Conservation (phyloP, 2,329 filamentous ascomycete species). For the Aspergillus fischeri region DNA sequence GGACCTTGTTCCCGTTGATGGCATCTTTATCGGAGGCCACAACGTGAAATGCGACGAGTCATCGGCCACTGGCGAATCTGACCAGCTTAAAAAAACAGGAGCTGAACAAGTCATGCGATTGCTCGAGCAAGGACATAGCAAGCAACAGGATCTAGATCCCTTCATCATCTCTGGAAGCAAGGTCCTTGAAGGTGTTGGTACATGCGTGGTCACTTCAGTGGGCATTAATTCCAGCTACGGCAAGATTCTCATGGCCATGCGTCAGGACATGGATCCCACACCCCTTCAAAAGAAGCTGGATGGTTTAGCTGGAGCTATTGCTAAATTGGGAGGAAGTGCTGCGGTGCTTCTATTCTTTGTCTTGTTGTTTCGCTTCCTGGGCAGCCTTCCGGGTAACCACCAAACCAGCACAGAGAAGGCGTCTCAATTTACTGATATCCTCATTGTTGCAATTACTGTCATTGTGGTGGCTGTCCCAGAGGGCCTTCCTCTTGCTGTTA, state of each 20-base stretch:
- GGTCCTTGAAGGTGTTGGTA: conserved; percentile 73
- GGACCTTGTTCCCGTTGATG: conserved; percentile 67
- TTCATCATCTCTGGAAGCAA: conserved; percentile 79
- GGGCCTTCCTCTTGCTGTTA: conserved; percentile 71
- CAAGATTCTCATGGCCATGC: conserved; percentile 72
- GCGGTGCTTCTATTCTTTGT: conserved; percentile 81
- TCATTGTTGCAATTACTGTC: conserved; percentile 74
- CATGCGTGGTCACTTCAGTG: conserved; percentile 69
- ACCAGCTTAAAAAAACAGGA: conserved; percentile 63
- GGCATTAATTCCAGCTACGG: conserved; percentile 71
- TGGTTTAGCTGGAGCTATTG: conserved; percentile 58
- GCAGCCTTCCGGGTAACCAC: conserved; percentile 54
- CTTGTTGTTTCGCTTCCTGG: conserved; percentile 80
- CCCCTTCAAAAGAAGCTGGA: conserved; percentile 71
- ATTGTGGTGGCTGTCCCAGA: conserved; percentile 75
- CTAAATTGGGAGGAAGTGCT: conserved; percentile 42
- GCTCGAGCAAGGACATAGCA: conserved; percentile 51
- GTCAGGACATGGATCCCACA: conserved; percentile 70
- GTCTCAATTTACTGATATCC: conserved; percentile 62
- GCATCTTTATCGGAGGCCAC: conserved; percentile 63
- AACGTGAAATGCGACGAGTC: conserved; percentile 69
- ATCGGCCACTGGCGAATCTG: conserved; percentile 69
- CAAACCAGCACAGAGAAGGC: conserved; percentile 71
- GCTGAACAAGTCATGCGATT: conserved; percentile 59
- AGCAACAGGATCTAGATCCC: conserved; percentile 56